Evolutionary conservation across 73 alveolate species (phyloP), one percentile per base, ranked within the genome.

Genomic region (Loxodes magnus): DNA sequence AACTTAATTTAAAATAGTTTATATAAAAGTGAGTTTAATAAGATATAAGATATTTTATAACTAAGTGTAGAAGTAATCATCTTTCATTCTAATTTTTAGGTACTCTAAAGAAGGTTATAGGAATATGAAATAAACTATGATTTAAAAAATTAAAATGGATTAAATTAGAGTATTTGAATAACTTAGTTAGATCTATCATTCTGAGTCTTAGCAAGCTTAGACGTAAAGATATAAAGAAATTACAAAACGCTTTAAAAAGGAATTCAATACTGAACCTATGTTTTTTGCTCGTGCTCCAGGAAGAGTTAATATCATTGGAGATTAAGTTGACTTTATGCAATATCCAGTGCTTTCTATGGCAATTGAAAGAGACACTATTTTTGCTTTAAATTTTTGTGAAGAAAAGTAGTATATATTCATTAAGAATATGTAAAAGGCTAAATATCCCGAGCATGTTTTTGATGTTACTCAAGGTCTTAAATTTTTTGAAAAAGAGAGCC

Each of bases 291-390:
- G 74, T 24, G 85, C 87, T 2, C 97, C 97, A 20, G 97, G 97
- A 12, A 76, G 96, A 57, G 96, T 87, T 9, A 88, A 88, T 39
- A 56, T 88, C 7, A 88, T 88, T 27, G 97, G 97, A 12, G 97
- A 88, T 63, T 95, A 88, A 48, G 80, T 86, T 31, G 97, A 88
- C 43, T 88, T 84, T 60, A 77, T 81, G 51, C 94, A 93, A 27
- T 84, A 86, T 42, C 63, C 79, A 9, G 97, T 84, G 4, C 72
- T 88, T 7, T 94, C 97, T 20, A 63, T 77, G 39, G 96, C 95
- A 3, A 48, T 85, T 16, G 93, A 85, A 36, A 56, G 84, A 52
- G 92, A 83, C 64, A 60, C 82, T 37, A 59, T 80, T 27, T 43
- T 85, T 64, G 90, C 89, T 19, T 75, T 81, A 39, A 42, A 76